Evolutionary conservation across 1,139 yeast species (phyloP).

Genomic region (Scheffersomyces titani): DNA sequence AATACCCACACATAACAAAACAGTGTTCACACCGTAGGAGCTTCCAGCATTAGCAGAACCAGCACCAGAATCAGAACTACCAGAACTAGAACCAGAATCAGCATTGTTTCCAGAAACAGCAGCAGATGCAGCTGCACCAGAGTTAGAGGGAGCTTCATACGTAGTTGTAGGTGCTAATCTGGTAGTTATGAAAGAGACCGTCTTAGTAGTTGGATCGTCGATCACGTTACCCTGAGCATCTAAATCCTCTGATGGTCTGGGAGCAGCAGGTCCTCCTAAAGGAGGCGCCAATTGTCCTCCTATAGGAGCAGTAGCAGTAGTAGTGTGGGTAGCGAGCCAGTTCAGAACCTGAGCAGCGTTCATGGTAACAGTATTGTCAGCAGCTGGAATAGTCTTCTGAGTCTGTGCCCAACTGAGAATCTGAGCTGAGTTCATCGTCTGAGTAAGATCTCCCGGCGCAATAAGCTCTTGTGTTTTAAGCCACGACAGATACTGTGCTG

Average conservation of each 20-base stretch:
- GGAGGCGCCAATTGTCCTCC: slow-evolving; percentile 2
- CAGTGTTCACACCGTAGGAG: neutral
- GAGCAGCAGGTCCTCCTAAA: slow-evolving; percentile 4
- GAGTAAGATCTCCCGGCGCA: neutral
- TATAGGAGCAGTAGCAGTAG: neutral
- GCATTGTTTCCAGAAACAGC: slow-evolving; percentile 1
- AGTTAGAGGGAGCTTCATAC: neutral
- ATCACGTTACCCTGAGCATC: slow-evolving; percentile 10
- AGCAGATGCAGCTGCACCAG: slow-evolving; percentile 1
- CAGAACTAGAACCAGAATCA: neutral
- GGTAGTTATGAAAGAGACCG: slow-evolving; percentile 14
- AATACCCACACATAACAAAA: slow-evolving; percentile 1
- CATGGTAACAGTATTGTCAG: neutral
- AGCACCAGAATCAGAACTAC: neutral
- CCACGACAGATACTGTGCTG: neutral
- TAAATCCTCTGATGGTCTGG: neutral
- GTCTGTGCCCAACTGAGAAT: neutral
- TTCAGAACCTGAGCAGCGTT: neutral
- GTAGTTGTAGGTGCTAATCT: slow-evolving; percentile 4
- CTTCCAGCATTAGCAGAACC: neutral
- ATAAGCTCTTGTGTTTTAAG: neutral
- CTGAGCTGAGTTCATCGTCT: neutral
- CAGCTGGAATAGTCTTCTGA: neutral
- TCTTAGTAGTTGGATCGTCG: slow-evolving; percentile 15
- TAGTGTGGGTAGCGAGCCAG: neutral